These are phyloP conservation scores for Steccherinum ochraceum DNA, from an alignment of 768 basidiomycete species.

Conservation along the genomic window DNA sequence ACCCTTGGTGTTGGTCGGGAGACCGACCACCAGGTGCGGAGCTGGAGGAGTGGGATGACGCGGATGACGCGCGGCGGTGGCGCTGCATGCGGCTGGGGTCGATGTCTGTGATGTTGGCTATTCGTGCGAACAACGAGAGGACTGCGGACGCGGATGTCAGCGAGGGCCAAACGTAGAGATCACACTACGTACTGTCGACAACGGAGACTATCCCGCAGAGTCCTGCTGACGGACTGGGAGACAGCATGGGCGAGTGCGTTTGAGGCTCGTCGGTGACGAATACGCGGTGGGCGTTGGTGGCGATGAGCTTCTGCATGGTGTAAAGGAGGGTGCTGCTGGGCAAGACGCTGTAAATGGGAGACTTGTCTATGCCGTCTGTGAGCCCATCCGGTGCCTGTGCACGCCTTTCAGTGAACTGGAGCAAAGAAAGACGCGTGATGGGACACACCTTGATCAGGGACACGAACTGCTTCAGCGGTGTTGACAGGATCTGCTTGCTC, in stretches of 20 bases:
- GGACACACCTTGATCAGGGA: conserved; percentile 58
- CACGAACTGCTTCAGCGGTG: conserved; percentile 64
- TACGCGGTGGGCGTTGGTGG: conserved; percentile 76
- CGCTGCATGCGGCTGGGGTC: conserved; percentile 77
- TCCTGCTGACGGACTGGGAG: conserved; percentile 32
- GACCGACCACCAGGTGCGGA: conserved; percentile 35
- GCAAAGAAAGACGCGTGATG: neutral
- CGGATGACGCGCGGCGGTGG: conserved; percentile 71
- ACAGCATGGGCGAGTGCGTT: conserved; percentile 40
- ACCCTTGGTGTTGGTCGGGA: conserved; percentile 24
- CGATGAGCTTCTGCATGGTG: conserved; percentile 75
- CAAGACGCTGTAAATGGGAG: conserved; percentile 76
- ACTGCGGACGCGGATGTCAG: conserved; percentile 33
- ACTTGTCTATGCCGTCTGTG: conserved; percentile 73
- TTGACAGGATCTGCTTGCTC: conserved; percentile 70
- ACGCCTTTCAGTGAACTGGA: conserved; percentile 1
- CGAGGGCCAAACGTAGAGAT: conserved; percentile 17
- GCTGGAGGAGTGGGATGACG: conserved; percentile 44
- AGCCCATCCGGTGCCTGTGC: conserved; percentile 63
- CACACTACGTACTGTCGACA: conserved; percentile 68
- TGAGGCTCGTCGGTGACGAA: conserved; percentile 66
- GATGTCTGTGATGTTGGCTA: conserved; percentile 66
- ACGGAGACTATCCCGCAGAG: conserved; percentile 76
- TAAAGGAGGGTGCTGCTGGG: conserved; percentile 58
- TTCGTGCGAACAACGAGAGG: conserved; percentile 70